Percentiles rank a stretch among this genome's conserved stretches.
Conservation (phyloP, 495 filamentous ascomycete genomes). For the Pseudoneurospora amorphoporcata region DNA sequence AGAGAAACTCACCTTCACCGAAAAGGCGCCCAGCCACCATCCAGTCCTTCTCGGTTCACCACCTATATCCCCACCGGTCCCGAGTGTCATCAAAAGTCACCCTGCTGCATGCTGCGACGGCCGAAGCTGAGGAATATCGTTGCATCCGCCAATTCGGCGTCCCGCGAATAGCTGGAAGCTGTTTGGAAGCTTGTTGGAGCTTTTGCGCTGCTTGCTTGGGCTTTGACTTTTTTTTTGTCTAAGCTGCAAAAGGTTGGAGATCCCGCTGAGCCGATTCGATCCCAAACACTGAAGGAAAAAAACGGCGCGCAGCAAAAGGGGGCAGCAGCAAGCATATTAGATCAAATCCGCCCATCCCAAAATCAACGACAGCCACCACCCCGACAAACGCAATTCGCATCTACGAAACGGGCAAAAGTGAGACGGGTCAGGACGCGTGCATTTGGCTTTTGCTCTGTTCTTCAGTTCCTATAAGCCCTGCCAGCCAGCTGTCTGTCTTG, state of each 20-base stretch:
- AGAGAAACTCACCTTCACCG: not conserved
- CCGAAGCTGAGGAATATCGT: constrained; percentile 8
- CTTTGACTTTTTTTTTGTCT: not conserved
- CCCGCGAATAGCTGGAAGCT: constrained; percentile 17
- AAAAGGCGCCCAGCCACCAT: not conserved
- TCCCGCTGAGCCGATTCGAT: not conserved
- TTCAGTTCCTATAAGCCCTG: not conserved
- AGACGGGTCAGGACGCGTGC: not conserved
- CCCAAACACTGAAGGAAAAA: not conserved
- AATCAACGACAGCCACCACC: not conserved
- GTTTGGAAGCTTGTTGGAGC: not conserved
- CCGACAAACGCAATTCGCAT: not conserved
- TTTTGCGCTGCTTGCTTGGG: not conserved
- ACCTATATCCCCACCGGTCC: not conserved
- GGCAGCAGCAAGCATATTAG: not conserved
- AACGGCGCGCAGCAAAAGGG: not conserved
- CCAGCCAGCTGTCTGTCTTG: not conserved
- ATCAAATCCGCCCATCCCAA: not conserved
- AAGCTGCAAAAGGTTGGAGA: not conserved
- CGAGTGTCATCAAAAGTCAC: not conserved
- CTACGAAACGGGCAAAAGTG: not conserved
- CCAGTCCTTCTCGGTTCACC: not conserved
- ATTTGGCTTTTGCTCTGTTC: not conserved
- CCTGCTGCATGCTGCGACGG: constrained; percentile 16
- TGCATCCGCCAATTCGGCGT: constrained; percentile 18